phyloP scores from a whole-genome alignment of 2,329 filamentous ascomycete genomes.

The Alternaria sp. region DNA sequence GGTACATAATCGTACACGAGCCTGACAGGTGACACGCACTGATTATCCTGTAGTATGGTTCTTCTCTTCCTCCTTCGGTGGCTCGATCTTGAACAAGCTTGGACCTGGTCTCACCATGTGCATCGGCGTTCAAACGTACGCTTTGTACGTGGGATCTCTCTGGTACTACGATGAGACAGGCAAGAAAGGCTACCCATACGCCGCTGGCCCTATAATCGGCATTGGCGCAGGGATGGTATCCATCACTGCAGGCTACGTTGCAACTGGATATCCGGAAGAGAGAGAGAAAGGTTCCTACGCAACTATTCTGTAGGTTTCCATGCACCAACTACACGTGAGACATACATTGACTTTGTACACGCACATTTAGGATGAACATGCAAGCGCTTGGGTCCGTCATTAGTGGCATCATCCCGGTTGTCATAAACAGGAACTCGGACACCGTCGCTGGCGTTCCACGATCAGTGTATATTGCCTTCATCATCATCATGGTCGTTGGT shows the following conservation, averaged over 20 bases:
- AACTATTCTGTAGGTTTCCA: slow-evolving; percentile 27
- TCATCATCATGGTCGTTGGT: slow-evolving; percentile 42
- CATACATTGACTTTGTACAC: too few species aligned
- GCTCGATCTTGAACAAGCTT: slow-evolving; percentile 44
- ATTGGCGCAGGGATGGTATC: slow-evolving; percentile 48
- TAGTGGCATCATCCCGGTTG: slow-evolving; percentile 44
- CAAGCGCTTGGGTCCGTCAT: slow-evolving; percentile 42
- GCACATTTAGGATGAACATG: slow-evolving; percentile 34
- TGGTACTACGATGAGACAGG: slow-evolving; percentile 48
- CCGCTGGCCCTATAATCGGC: slow-evolving; percentile 43
- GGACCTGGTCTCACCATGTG: slow-evolving; percentile 45
- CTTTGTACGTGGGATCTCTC: slow-evolving; percentile 44
- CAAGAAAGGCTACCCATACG: slow-evolving; percentile 43
- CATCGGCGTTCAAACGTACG: slow-evolving; percentile 44
- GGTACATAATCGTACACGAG: slow-evolving; percentile 1
- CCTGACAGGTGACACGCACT: background rate
- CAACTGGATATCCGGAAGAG: slow-evolving; percentile 45
- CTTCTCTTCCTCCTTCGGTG: slow-evolving; percentile 45
- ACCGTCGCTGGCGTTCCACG: slow-evolving; percentile 41
- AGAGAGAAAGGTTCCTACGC: slow-evolving; percentile 42
- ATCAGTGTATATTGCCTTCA: slow-evolving; percentile 44
- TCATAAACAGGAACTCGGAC: slow-evolving; percentile 43
- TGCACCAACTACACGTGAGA: too few species aligned
- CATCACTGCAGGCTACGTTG: slow-evolving; percentile 44
- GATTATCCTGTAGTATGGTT: slow-evolving; percentile 38